These are phyloP conservation scores for Flaveria bidentis DNA, from an alignment of 129 eudicot genomes.

Conservation along the genomic window DNA sequence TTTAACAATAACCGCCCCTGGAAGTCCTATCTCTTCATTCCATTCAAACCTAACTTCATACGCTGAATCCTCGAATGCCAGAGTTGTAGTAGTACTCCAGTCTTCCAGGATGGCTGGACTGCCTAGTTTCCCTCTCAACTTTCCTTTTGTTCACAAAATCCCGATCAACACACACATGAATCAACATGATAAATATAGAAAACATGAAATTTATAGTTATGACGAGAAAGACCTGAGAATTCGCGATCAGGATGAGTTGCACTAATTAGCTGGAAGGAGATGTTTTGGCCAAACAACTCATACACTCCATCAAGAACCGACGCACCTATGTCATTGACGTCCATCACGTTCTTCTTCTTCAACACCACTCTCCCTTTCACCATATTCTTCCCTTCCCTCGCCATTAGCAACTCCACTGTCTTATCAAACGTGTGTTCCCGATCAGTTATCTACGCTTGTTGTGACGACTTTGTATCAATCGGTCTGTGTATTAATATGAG, in stretches of 20 bases:
- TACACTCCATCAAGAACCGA: constrained; percentile 36
- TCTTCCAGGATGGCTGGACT: constrained; percentile 54
- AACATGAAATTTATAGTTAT: no score
- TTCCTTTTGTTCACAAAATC: constrained; percentile 16
- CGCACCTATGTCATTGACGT: constrained; percentile 33
- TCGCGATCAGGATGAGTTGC: constrained; percentile 30
- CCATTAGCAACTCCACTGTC: constrained; percentile 3
- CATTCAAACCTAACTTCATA: constrained; percentile 52
- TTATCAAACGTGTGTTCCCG: constrained; percentile 13
- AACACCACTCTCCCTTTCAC: constrained; percentile 40
- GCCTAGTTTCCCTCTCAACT: constrained; percentile 51
- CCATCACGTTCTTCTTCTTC: constrained; percentile 41
- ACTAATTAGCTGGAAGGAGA: constrained; percentile 45
- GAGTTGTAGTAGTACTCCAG: constrained; percentile 50
- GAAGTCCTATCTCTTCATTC: constrained; percentile 57
- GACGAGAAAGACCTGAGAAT: constrained; percentile 14
- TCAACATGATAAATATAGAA: no score
- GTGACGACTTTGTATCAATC: neutral
- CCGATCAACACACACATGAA: neutral
- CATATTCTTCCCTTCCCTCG: constrained; percentile 23
- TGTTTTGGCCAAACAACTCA: constrained; percentile 41
- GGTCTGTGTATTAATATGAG: neutral
- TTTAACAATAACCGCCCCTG: constrained; percentile 60
- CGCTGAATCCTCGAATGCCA: constrained; percentile 36
- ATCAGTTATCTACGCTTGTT: neutral